phyloP scores from a whole-genome alignment of 179 eudicot species.

The Spergularia azorica region DNA sequence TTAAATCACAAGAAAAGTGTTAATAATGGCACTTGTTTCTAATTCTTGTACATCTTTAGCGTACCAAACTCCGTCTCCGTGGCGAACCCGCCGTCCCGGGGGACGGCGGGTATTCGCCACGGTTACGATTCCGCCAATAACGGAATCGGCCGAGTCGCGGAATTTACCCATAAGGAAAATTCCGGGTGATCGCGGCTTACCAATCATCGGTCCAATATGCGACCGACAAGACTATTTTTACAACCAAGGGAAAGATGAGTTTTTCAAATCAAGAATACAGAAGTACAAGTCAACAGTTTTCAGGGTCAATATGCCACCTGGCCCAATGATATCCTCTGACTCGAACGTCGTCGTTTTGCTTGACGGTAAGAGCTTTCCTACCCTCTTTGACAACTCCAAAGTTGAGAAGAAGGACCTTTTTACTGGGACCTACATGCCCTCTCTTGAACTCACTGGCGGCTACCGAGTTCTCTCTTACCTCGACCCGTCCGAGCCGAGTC shows the following conservation, averaged over 20 bases:
- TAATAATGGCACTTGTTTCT: constrained; percentile 6
- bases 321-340: constrained; percentile 52
- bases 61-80: background rate
- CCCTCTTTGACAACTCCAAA: constrained; percentile 59
- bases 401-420: constrained; percentile 77
- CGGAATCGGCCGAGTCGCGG: constrained; percentile 6
- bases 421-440: constrained; percentile 81
- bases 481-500: constrained; percentile 81
- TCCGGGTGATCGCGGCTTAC: constrained; percentile 79
- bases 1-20: background rate
- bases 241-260: constrained; percentile 74
- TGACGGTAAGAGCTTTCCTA: constrained; percentile 69
- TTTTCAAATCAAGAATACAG: constrained; percentile 65
- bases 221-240: constrained; percentile 80
- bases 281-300: constrained; percentile 74
- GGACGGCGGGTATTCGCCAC: background rate
- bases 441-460: constrained; percentile 82
- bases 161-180: constrained; percentile 48
- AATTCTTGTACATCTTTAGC: background rate
- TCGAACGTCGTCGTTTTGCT: constrained; percentile 74
- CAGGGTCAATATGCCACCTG: constrained; percentile 89
- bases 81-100: background rate
- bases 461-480: constrained; percentile 70
- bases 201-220: constrained; percentile 59
- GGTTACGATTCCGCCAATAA: constrained; percentile 15